Evolutionary conservation across 164 flowering plant genomes (phyloP).

Genomic region (Macadamia integrifolia): DNA sequence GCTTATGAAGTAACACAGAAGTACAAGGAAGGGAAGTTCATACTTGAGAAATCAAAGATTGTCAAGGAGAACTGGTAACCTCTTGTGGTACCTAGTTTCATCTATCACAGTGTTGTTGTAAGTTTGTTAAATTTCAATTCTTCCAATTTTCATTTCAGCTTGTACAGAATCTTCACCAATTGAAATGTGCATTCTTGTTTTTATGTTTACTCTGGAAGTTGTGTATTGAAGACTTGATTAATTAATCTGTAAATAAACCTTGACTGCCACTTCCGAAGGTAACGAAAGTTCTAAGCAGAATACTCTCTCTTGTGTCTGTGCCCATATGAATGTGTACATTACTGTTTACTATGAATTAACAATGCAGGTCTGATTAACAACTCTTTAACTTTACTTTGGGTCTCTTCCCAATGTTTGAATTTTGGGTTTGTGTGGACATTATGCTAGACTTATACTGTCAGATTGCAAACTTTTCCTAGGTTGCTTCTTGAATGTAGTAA

Average conservation of each 20-base stretch:
- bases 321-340: neutral
- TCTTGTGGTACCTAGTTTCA: neutral
- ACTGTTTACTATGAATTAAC: too few species aligned
- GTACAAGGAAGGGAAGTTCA: constrained; percentile 61
- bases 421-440: neutral
- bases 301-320: neutral
- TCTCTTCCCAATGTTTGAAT: neutral
- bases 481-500: neutral
- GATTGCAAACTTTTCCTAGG: neutral
- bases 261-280: neutral
- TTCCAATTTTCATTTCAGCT: constrained; percentile 18
- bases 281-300: neutral
- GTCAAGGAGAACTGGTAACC: constrained; percentile 47
- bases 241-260: constrained; percentile 1
- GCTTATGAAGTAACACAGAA: constrained; percentile 56
- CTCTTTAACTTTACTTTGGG: neutral
- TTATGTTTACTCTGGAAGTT: neutral
- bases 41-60: constrained; percentile 51
- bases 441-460: neutral
- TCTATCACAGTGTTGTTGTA: constrained; percentile 7
- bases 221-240: constrained; percentile 7
- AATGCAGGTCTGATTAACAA: too few species aligned
- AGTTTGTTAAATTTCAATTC: constrained; percentile 7
- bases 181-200: constrained; percentile 24
- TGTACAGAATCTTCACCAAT: constrained; percentile 25